Evolutionary conservation across 257 asterid genomes (phyloP), one percentile per base, ranked within the genome.

Genomic region (Thymus mandschuricus): DNA sequence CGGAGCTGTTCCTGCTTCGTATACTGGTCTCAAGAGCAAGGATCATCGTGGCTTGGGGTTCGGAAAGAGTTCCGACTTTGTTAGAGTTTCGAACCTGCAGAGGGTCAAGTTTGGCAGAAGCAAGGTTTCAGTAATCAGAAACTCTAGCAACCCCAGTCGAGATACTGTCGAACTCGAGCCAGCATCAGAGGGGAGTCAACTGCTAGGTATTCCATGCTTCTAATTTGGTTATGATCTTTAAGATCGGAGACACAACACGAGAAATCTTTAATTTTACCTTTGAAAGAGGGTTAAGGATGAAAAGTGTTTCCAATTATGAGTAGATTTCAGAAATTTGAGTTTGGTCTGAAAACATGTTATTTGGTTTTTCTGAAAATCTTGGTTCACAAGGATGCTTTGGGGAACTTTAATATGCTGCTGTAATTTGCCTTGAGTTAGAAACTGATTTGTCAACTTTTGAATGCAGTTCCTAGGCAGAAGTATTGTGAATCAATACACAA

Each of bases 101-200:
- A 86, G 91, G 88, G 83, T 88, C 65, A 90, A 85, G 74, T 89
- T 83, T 74, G 82, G 88, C 40, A 82, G 91, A 67, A 79, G 81
- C 31, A 87, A 83, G 85, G 85, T 89, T 75, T 81, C 84, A 46
- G 87, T 82, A 77, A 83, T 95, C 71, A 86, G 82, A 71, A 92
- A 84, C 76, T 89, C 97, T 33, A 21, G 69, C 21, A 89, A 78
- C 66, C 88, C 92, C 40, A 90, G 89, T 61, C 83, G 85, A n/a
- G 96, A 93, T 48, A 93, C 96, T 66, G 96, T 84, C 72, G 92
- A 89, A 71, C 91, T 95, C 65, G 90, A 88, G 85, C 92, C 94
- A 74, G 99, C 97, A 35, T 92, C 98, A 38, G 96, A 82, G 71
- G 99, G 98, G 76, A 95, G 99, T 81, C 90, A 78, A 15, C 84